Evolutionary conservation across 1,284 basidiomycete genomes (phyloP).

Genomic region (Leccinum fuscescens): DNA sequence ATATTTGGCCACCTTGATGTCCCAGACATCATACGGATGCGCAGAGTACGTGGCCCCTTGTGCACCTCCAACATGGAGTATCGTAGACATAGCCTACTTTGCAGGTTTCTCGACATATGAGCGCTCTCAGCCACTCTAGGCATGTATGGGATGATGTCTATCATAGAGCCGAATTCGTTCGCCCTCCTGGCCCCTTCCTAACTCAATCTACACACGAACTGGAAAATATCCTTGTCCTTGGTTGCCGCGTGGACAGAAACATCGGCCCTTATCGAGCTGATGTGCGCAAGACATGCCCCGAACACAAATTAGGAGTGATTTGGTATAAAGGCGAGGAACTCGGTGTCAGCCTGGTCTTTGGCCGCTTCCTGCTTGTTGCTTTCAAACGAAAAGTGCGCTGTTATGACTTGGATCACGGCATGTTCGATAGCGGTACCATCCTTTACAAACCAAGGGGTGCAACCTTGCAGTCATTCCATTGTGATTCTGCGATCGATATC

Average conservation of each 20-base stretch:
- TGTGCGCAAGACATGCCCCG: not conserved
- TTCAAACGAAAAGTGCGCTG: constrained; percentile 14
- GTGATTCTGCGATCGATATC: constrained; percentile 18
- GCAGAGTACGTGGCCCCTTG: not conserved
- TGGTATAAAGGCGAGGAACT: constrained; percentile 10
- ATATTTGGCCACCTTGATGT: not conserved
- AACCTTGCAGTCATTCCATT: constrained; percentile 8
- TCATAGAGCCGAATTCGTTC: constrained; percentile 14
- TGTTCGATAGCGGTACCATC: constrained; percentile 7
- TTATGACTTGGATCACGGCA: constrained; percentile 19
- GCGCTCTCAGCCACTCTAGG: constrained; percentile 1
- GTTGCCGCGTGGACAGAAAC: constrained; percentile 11
- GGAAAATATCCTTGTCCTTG: constrained; percentile 11
- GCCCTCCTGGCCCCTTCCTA: constrained; percentile 21
- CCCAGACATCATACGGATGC: not conserved
- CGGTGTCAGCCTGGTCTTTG: constrained; percentile 12
- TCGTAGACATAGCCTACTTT: not conserved
- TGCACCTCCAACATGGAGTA: not conserved
- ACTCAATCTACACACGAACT: constrained; percentile 16
- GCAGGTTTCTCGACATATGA: constrained; percentile 21
- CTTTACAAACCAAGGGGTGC: constrained; percentile 11
- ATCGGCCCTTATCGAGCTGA: not conserved
- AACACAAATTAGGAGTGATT: constrained; percentile 6
- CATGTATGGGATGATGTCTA: constrained; percentile 20
- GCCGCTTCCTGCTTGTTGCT: constrained; percentile 19